These are phyloP conservation scores for sweet orange (Citrus sinensis) DNA, from an alignment of 345 rosid species.

Conservation along the genomic window DVS_A1.0 CM039161.1:2892501-2893000, in stretches of 20 bases:
- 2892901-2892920: slow-evolving; percentile 57
- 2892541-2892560: background rate
- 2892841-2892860: slow-evolving; percentile 75
- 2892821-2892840: slow-evolving; percentile 56
- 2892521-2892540: background rate
- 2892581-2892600: too few relatives aligned
- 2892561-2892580: background rate
- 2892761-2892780: background rate
- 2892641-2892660: background rate
- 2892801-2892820: slow-evolving; percentile 27
- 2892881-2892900: slow-evolving; percentile 87
- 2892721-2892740: background rate
- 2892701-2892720: background rate
- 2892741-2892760: background rate
- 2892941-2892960: slow-evolving; percentile 50
- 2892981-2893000: slow-evolving; percentile 1
- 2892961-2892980: background rate
- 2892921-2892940: slow-evolving; percentile 50
- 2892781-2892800: slow-evolving; percentile 23
- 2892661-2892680: background rate
- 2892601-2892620: too few relatives aligned
- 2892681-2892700: background rate
- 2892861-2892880: slow-evolving; percentile 88
- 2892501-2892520: background rate
- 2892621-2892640: background rate